Percentiles rank a stretch among this genome's conserved stretches.
Evolutionary conservation across 805 yeast species (phyloP).

Genomic region (Ogataea degrootiae): DNA sequence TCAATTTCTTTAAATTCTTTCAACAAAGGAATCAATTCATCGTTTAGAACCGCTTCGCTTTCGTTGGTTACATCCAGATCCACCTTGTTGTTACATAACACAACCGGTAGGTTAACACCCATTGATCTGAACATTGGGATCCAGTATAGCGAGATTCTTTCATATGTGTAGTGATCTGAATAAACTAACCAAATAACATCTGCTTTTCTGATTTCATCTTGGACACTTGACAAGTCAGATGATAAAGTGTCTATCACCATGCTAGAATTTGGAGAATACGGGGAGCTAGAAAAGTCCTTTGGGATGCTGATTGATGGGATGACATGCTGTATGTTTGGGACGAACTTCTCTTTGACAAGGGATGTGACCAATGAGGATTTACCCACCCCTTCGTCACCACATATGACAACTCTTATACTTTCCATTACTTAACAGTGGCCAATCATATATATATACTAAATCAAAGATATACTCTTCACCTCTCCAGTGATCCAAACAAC

Average conservation of each 20-base stretch:
- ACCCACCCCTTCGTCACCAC: conserved; percentile 94
- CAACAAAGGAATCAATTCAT: conserved; percentile 80
- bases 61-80: conserved; percentile 32
- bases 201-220: conserved; percentile 73
- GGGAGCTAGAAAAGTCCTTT: conserved; percentile 54
- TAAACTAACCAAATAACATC: conserved; percentile 94
- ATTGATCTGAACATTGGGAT: conserved; percentile 85
- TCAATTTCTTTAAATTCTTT: conserved; percentile 93
- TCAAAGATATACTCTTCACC: too few relatives aligned
- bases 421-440: conserved; percentile 26
- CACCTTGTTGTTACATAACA: conserved; percentile 71
- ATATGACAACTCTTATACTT: conserved; percentile 74
- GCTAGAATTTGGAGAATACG: conserved; percentile 59
- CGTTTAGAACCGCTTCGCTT: conserved; percentile 48
- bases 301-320: conserved; percentile 86
- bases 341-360: conserved; percentile 74
- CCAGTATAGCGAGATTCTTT: conserved; percentile 89
- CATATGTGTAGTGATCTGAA: conserved; percentile 91
- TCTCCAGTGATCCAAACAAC: too few relatives aligned
- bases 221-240: conserved; percentile 55
- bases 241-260: conserved; percentile 77
- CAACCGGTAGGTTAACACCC: conserved; percentile 94
- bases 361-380: conserved; percentile 77
- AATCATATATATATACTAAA: background rate
- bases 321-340: conserved; percentile 70